A percentile compares a stretch with the other conserved stretches of the same genome.
Conservation (phyloP, 2,329 filamentous ascomycete genomes). For the Rachicladosporium sp. region DNA sequence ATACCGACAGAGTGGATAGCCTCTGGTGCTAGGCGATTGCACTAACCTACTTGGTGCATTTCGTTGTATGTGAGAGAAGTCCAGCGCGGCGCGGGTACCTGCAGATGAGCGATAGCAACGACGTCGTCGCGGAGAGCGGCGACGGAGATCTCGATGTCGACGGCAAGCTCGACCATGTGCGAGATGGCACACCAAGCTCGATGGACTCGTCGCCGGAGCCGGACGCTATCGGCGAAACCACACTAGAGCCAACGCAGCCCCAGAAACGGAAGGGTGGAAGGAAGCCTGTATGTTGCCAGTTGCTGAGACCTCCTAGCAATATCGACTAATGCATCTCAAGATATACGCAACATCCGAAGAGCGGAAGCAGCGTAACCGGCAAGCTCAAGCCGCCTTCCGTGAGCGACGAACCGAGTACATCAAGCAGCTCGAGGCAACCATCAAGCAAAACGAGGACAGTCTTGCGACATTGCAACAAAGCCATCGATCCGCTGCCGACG, state of each 20-base stretch:
- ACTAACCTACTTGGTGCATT: conserved; percentile 19
- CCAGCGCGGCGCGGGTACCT: conserved; percentile 26
- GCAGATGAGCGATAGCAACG: conserved; percentile 40
- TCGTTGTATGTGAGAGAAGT: conserved; percentile 7
- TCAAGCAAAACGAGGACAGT: conserved; percentile 92
- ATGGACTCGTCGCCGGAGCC: conserved; percentile 38
- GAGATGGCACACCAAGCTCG: conserved; percentile 36
- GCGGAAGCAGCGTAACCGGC: conserved; percentile 91
- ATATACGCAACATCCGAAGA: conserved; percentile 99
- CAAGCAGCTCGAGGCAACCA: conserved; percentile 94
- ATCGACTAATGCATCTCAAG: conserved; percentile 33
- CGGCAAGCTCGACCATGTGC: conserved; percentile 32
- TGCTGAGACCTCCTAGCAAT: not conserved
- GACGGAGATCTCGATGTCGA: conserved; percentile 30
- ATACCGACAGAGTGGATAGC: conserved; percentile 15
- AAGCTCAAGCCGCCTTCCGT: conserved; percentile 93
- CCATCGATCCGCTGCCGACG: conserved; percentile 86
- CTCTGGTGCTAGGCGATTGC: conserved; percentile 19
- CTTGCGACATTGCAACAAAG: conserved; percentile 86
- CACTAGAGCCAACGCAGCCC: conserved; percentile 30
- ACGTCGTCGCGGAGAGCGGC: conserved; percentile 19
- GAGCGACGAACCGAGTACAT: conserved; percentile 98
- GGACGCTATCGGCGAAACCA: conserved; percentile 30
- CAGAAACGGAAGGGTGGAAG: conserved; percentile 95
- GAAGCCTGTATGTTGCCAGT: conserved; percentile 67